Evolutionary conservation across 2,329 filamentous ascomycete genomes (phyloP).

Genomic region (Lizonia empirigonia): DNA sequence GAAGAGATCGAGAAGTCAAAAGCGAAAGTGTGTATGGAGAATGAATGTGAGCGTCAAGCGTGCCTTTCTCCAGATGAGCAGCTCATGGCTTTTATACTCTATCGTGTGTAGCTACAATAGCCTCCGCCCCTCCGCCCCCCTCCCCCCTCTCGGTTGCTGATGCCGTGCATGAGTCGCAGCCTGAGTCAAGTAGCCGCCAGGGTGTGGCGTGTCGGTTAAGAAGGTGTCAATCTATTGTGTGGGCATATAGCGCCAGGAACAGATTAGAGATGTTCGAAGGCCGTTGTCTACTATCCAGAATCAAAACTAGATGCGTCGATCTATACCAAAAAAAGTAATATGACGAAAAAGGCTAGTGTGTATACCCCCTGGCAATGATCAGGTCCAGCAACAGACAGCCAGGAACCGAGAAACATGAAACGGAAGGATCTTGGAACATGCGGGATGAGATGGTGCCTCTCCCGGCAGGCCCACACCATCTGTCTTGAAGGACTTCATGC

Average conservation of each 20-base stretch:
- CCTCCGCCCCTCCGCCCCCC: too few relatives aligned
- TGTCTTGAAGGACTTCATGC: conserved; percentile 11
- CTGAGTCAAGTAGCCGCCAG: conserved; percentile 24
- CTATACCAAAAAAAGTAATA: conserved; percentile 3
- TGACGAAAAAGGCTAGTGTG: conserved; percentile 15
- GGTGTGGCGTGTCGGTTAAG: conserved; percentile 17
- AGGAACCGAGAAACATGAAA: conserved; percentile 9
- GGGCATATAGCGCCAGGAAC: conserved; percentile 17
- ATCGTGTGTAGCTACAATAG: conserved; percentile 4
- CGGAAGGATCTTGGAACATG: neutral
- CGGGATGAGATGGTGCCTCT: conserved; percentile 2
- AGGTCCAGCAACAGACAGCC: conserved; percentile 2
- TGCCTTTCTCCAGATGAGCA: conserved; percentile 22
- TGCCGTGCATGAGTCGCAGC: conserved; percentile 17
- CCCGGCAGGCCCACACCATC: neutral
- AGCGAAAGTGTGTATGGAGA: conserved; percentile 29
- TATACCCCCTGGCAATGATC: conserved; percentile 9
- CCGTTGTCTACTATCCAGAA: conserved; percentile 13
- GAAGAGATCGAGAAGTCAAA: conserved; percentile 21
- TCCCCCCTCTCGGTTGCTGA: conserved; percentile 28
- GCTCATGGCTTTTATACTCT: conserved; percentile 30
- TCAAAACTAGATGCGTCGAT: neutral
- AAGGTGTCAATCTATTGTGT: conserved; percentile 22
- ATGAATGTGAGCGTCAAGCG: conserved; percentile 41
- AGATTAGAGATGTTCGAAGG: conserved; percentile 24